Evolutionary conservation across 768 basidiomycete species (phyloP), one percentile per base, ranked within the genome.

Genomic region (Dacryopinax primogenitus): DNA sequence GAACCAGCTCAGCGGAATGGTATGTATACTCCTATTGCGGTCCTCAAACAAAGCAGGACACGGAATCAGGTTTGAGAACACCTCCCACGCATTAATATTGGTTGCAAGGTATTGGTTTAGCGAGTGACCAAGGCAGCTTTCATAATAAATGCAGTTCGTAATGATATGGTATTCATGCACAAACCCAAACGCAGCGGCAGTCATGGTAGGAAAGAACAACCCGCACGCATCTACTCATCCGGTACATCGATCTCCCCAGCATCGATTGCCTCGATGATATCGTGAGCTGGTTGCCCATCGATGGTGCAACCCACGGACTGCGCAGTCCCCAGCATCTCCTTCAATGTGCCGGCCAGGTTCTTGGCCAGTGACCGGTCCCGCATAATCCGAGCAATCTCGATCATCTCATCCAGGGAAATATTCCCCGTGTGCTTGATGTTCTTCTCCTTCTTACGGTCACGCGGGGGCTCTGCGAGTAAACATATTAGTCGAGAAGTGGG

Each of bases 381-480:
- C 93, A 99, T 95, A 68, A 86, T 95, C 76, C 96, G 89, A 69
- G 95, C 94, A 76, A 97, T 94, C 69, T 92, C 87, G 74, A 90
- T 77, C 73, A 99, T 92, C 76, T 96, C 92, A 73, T 95, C 92
- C 65, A 97, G 81, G 65, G 92, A 73, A 69, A 99, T 83, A 81
- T 97, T 98, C 67, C 96, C 96, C 68, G 78, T 78, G 83, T 98
- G 96, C 78, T 97, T 97, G 81, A 99, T 96, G 84, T 98, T 99
- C 84, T 99, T 99, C 84, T 99, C 95, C 86, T 99, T 99, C 80
- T 99, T 99, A 70, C 96, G 88, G 80, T 99, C 96, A 73, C 96
- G 92, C 71, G 93, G 92, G 69, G 96, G 93, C 82, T 98, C 95
- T 95, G 75, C 2, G 72, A 18, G 33, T 33, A 32, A 26, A 30